Evolutionary conservation across 352 stramenopile genomes (phyloP), one percentile per base, ranked within the genome.

Genomic region (Globisporangium perplexum): DNA sequence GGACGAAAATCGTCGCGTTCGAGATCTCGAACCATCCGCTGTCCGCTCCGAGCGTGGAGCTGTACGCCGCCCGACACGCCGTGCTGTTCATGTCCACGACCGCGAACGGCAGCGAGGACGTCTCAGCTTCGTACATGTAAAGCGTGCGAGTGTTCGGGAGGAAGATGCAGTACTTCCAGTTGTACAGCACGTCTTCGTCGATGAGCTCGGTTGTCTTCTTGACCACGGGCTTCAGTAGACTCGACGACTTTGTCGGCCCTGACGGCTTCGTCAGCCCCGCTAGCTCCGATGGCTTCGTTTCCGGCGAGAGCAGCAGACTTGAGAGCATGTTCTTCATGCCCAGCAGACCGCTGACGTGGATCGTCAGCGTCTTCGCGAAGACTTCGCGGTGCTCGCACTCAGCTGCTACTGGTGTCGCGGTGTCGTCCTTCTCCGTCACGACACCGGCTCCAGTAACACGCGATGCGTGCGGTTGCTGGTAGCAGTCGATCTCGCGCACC

Each of bases 81-180:
- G 50, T 48, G 42, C 66, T 82, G 47, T 60, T 72, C 71, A 90
- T 78, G 45, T 88, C 69, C 35, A 90, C 66, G 30, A 81, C 72
- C 28, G 74, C 59, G 20, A 67, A 63, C 15, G 79, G 76, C 7
- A 28, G 41, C 4, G 55, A 64, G 1, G 74, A 72, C 12, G 63
- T 64, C 44, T 78, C 71, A 11, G 56, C 55, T 15, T 86, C 72
- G 50, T 88, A 90, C n/a, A 90, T 59, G 58, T 87, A 90, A 23
- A 90, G 52, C 18, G 65, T 66, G 48, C 70, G 77, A 36, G 65
- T 55, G 20, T 28, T 53, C 0, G 76, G 76, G 8, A 87, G 55
- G 30, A 90, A 86, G 4, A 90, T 51, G 15, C 66, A 83, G 55
- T 88, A 90, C 38, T 86, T 85, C 79, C 72, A 90, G 46, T 85